These are phyloP conservation scores for Setomelanomma holmii DNA, from an alignment of 2,329 filamentous ascomycete species.

Conservation along the genomic window DNA sequence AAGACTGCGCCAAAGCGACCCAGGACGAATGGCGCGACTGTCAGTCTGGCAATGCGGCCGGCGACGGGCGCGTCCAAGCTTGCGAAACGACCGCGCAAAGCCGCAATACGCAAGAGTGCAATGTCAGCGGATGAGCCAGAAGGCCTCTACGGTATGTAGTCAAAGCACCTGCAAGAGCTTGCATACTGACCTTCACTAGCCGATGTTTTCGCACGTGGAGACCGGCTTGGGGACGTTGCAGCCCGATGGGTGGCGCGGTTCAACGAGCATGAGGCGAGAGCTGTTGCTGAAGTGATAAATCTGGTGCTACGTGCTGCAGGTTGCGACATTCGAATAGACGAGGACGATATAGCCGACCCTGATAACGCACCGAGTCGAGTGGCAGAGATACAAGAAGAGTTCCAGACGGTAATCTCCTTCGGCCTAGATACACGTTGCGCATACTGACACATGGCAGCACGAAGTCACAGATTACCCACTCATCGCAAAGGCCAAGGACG, in stretches of 20 bases:
- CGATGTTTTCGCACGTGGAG: slow-evolving; percentile 65
- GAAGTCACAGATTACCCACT: slow-evolving; percentile 91
- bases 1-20: slow-evolving; percentile 60
- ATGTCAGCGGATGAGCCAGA: slow-evolving; percentile 59
- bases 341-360: slow-evolving; percentile 85
- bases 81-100: slow-evolving; percentile 55
- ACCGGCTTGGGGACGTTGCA: slow-evolving; percentile 63
- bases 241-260: slow-evolving; percentile 66
- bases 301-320: slow-evolving; percentile 74
- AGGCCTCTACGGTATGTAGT: slow-evolving; percentile 61
- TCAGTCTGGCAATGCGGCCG: slow-evolving; percentile 63
- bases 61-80: slow-evolving; percentile 47
- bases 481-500: slow-evolving; percentile 80
- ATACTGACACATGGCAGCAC: slow-evolving; percentile 56
- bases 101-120: slow-evolving; percentile 59
- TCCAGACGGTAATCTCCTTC: slow-evolving; percentile 71
- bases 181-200: slow-evolving; percentile 56
- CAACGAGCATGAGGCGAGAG: slow-evolving; percentile 61
- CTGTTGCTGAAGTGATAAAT: slow-evolving; percentile 66
- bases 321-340: slow-evolving; percentile 78
- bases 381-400: slow-evolving; percentile 85
- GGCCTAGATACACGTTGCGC: background rate
- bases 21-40: slow-evolving; percentile 60
- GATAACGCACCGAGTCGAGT: slow-evolving; percentile 84
- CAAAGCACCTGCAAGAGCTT: background rate